These are phyloP conservation scores for Paramecium caudatum DNA, from an alignment of 73 alveolate species.

Conservation along the genomic window DNA sequence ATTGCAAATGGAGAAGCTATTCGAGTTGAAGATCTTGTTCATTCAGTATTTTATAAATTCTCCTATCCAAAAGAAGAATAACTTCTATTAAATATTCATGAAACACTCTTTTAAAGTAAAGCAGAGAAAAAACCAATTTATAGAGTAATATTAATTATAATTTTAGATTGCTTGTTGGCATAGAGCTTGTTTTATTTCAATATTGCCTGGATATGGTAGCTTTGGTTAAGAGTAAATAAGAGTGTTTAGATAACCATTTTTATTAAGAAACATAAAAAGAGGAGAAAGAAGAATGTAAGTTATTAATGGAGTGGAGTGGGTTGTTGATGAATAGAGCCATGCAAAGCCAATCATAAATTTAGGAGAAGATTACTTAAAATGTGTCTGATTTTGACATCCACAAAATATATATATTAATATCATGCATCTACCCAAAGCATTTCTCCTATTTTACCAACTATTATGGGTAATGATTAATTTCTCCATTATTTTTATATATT, in stretches of 20 bases:
- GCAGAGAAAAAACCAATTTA: conserved; percentile 59
- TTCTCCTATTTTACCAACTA: conserved; percentile 60
- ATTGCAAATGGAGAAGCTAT: conserved; percentile 41
- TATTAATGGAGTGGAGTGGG: conserved; percentile 17
- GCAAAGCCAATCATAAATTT: neutral
- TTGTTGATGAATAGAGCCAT: conserved; percentile 44
- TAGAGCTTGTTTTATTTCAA: neutral
- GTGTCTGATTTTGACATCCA: neutral
- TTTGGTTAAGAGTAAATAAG: neutral
- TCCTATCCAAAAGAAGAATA: neutral
- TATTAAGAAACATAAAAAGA: conserved; percentile 7
- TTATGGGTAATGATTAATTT: neutral
- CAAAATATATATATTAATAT: neutral
- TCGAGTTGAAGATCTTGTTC: neutral
- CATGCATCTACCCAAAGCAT: conserved; percentile 70
- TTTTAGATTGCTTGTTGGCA: conserved; percentile 26
- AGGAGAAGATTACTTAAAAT: conserved; percentile 55
- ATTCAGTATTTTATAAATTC: neutral
- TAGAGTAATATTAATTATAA: neutral
- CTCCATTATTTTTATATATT: conserved; percentile 50
- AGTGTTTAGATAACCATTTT: conserved; percentile 13
- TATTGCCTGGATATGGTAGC: conserved; percentile 27
- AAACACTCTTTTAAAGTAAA: neutral
- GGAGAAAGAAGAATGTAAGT: neutral
- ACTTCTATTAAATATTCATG: neutral